These are phyloP conservation scores for Paxillus ammoniavirescens DNA, from an alignment of 768 basidiomycete genomes.

Conservation along the genomic window DNA sequence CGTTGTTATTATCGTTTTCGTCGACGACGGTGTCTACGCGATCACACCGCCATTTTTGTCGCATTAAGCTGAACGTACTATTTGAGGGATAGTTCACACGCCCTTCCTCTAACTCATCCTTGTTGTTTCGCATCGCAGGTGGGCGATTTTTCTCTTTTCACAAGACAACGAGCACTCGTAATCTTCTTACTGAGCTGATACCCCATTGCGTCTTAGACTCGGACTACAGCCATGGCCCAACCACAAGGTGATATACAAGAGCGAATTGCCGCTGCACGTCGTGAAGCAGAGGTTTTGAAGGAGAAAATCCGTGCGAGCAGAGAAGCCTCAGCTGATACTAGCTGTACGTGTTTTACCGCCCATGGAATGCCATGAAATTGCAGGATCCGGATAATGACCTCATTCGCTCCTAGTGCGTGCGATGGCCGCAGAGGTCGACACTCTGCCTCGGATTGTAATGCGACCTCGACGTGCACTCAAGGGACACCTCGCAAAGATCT, in stretches of 20 bases:
- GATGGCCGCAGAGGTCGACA: constrained; percentile 97
- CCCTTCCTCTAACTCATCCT: constrained; percentile 23
- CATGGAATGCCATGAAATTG: not conserved
- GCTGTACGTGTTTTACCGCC: constrained; percentile 58
- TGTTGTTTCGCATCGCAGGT: constrained; percentile 29
- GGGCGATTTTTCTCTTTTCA: constrained; percentile 24
- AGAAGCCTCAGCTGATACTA: constrained; percentile 97
- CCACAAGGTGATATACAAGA: constrained; percentile 83
- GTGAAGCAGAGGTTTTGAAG: constrained; percentile 96
- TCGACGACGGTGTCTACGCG: constrained; percentile 8
- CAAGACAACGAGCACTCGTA: constrained; percentile 1
- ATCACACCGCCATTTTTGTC: constrained; percentile 6
- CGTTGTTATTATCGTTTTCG: constrained; percentile 1
- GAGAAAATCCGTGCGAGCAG: constrained; percentile 97
- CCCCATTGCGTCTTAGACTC: constrained; percentile 4
- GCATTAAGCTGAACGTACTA: constrained; percentile 11
- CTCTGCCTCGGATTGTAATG: constrained; percentile 95
- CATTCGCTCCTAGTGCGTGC: constrained; percentile 68
- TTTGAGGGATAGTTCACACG: constrained; percentile 26
- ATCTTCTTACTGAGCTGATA: not conserved
- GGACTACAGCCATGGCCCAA: constrained; percentile 60
- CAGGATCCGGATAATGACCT: constrained; percentile 14
- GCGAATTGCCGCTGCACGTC: constrained; percentile 91
- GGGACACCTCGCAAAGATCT: constrained; percentile 98
- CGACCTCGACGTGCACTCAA: constrained; percentile 92